These are phyloP conservation scores for Camellia japonica DNA, from an alignment of 148 eudicot species.

Conservation along the genomic window DNA sequence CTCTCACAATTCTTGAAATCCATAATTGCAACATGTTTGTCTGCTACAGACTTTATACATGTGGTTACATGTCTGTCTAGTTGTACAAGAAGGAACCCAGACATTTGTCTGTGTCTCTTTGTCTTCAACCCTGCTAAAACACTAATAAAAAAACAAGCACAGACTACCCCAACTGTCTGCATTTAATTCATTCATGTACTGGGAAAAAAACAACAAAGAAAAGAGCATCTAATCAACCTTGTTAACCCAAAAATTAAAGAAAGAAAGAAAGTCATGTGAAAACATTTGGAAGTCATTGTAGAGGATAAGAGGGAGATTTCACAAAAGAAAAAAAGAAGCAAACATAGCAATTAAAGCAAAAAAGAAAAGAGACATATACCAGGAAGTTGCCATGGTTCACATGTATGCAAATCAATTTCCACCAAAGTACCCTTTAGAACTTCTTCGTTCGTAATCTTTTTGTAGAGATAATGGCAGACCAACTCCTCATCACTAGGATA, in stretches of 20 bases:
- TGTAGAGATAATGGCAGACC: constrained; percentile 82
- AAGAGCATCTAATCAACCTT: neutral
- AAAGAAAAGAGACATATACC: constrained; percentile 36
- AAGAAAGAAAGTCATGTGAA: neutral
- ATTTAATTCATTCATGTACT: neutral
- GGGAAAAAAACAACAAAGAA: neutral
- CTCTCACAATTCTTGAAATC: neutral
- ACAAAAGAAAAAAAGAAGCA: neutral
- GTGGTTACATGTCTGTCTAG: neutral
- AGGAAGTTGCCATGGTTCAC: constrained; percentile 99
- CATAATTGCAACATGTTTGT: constrained; percentile 1
- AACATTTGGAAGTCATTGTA: neutral
- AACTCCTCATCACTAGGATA: constrained; percentile 92
- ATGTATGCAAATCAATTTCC: constrained; percentile 83
- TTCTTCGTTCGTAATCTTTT: constrained; percentile 69
- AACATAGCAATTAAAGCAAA: neutral
- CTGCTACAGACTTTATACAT: neutral
- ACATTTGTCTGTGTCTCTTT: neutral
- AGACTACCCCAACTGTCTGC: neutral
- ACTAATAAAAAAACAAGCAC: neutral
- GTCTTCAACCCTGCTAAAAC: neutral
- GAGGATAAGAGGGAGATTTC: neutral
- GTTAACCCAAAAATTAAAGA: neutral
- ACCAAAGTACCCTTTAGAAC: constrained; percentile 66
- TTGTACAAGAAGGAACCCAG: neutral